phyloP scores from a whole-genome alignment of 2,329 filamentous ascomycete genomes.

The Eurotiales sp. region DNA sequence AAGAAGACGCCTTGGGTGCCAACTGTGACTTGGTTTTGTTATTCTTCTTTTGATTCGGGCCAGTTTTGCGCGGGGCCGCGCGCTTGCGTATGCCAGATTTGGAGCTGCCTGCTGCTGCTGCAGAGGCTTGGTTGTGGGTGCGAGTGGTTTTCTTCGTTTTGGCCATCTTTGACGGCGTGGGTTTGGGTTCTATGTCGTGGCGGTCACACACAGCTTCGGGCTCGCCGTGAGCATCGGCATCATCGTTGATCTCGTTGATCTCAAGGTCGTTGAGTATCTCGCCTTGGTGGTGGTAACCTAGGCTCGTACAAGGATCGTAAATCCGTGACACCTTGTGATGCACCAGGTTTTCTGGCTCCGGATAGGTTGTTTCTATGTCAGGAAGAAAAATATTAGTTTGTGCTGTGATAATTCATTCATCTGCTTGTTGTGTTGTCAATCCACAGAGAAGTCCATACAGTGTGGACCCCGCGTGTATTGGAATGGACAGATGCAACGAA shows the following conservation, averaged over 20 bases:
- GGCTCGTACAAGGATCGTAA: slow-evolving; percentile 2
- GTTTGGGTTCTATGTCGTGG: not conserved
- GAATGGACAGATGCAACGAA: too few relatives aligned
- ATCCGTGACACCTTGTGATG: slow-evolving; percentile 7
- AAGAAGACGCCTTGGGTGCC: not conserved
- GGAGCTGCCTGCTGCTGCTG: not conserved
- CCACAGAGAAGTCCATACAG: too few relatives aligned
- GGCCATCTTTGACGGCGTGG: not conserved
- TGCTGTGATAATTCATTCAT: too few relatives aligned
- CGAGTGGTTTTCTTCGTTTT: not conserved
- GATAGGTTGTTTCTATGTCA: slow-evolving; percentile 8
- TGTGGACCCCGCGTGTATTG: too few relatives aligned
- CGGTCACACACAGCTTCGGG: slow-evolving; percentile 1
- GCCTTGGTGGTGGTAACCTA: not conserved
- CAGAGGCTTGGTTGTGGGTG: not conserved
- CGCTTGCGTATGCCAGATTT: slow-evolving; percentile 4
- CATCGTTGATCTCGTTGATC: slow-evolving; percentile 8
- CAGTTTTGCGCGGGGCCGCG: not conserved
- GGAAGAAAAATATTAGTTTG: not conserved
- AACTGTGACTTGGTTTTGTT: not conserved
- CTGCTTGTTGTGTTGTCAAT: too few relatives aligned
- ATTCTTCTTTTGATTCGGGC: not conserved
- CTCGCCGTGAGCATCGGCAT: slow-evolving; percentile 15
- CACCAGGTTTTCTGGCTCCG: slow-evolving; percentile 14
- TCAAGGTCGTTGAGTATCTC: not conserved